Evolutionary conservation across 306 rosid species (phyloP), one percentile per base, ranked within the genome.

Genomic region (Glycine latifolia): DNA sequence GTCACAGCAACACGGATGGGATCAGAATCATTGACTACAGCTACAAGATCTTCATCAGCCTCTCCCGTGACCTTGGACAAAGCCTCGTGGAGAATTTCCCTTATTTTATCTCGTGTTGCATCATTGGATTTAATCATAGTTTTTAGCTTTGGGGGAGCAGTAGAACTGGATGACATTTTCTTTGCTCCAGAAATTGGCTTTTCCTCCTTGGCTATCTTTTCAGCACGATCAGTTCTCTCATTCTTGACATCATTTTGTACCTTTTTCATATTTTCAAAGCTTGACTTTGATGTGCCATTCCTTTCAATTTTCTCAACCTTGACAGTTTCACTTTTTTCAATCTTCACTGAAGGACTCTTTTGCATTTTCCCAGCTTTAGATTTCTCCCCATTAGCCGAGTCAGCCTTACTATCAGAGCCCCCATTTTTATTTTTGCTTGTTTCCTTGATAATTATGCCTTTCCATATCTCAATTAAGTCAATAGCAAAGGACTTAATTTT

Each of bases 1-100:
- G 88, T 86, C 71, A 96, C 98, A 54, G 99, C 91, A 72, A 91
- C 97, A 8, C 99, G 91, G 48, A 96, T 89, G 8, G 99, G 97
- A 79, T 96, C 99, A 0, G 86, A 80, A 43, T 86, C 91, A 84
- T 85, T 86, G 50, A 96, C 97, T 41, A 79, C 69, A 20, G 89
- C 92, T 10, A 48, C 9, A 13, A 70, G 13, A 62, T 87, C 91
- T 84, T 89, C 97, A 61, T 90, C 91, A 60, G 94, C 91, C 91
- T 96, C 99, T 20, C 80, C 73, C 53, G 77, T 50, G 41, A 92
- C 98, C 89, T 78, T 93, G 9, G 96, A 80, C 77, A 96, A 89
- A 3, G 98, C 98, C 70, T 96, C 97, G 0, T 10, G 87, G 48
- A 96, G 92, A 75, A 94, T 78, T 48, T 89, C 97, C 86, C 99